phyloP scores from a whole-genome alignment of 495 filamentous ascomycete species.

The Trichocladium antarcticum region DNA sequence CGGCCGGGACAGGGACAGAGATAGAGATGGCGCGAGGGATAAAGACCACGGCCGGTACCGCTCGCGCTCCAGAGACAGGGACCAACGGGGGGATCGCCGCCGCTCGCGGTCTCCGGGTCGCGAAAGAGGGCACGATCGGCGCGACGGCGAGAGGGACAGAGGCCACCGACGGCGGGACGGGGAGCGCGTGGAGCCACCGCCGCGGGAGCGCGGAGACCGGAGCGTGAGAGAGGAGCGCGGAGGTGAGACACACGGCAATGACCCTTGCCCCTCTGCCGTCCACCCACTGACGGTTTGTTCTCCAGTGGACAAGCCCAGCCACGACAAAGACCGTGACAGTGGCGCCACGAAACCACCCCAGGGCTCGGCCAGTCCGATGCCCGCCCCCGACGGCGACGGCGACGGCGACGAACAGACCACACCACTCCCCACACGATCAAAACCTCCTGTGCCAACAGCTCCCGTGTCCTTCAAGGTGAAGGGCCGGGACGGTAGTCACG shows the following conservation, averaged over 20 bases:
- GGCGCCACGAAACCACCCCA: slow-evolving; percentile 21
- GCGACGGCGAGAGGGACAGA: slow-evolving; percentile 12
- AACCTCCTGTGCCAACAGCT: slow-evolving; percentile 24
- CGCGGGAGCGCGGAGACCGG: slow-evolving; percentile 10
- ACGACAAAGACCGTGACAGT: slow-evolving; percentile 20
- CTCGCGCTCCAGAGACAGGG: slow-evolving; percentile 32
- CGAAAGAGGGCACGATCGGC: slow-evolving; percentile 28
- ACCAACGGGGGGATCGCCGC: slow-evolving; percentile 11
- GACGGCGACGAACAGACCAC: slow-evolving; percentile 12
- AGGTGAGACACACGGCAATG: slow-evolving; percentile 16
- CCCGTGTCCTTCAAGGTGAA: slow-evolving; percentile 31
- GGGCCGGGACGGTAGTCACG: slow-evolving; percentile 33
- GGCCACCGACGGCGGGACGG: slow-evolving; percentile 15
- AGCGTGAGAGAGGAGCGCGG: slow-evolving; percentile 13
- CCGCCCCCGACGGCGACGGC: background rate
- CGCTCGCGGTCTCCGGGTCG: slow-evolving; percentile 28
- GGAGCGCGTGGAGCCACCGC: no score
- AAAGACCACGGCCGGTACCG: slow-evolving; percentile 26
- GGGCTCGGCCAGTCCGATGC: slow-evolving; percentile 10
- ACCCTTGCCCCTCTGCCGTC: background rate
- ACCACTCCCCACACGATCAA: slow-evolving; percentile 21
- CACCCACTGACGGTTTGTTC: background rate
- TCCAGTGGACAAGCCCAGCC: slow-evolving; percentile 13
- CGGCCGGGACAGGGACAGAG: slow-evolving; percentile 26
- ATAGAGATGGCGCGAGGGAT: slow-evolving; percentile 22